Conservation (phyloP, 768 basidiomycete species). For the Rhizopogon vesiculosus region DNA sequence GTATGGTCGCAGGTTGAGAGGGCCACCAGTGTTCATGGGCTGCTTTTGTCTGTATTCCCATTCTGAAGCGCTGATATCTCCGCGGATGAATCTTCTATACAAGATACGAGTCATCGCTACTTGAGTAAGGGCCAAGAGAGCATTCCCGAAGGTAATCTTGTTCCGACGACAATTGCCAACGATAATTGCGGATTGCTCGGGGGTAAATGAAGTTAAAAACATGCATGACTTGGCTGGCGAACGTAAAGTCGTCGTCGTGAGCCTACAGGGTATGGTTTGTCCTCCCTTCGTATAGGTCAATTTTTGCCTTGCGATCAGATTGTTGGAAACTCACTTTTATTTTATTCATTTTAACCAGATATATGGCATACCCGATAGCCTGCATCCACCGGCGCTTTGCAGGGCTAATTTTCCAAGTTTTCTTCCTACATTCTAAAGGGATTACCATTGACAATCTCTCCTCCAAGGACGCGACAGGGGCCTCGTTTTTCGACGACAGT, state of each 20-base stretch:
- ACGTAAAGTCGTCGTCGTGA: constrained; percentile 29
- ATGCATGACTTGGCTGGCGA: constrained; percentile 33
- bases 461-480: constrained; percentile 22
- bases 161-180: constrained; percentile 35
- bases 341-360: constrained; percentile 26
- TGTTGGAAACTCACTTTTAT: constrained; percentile 27
- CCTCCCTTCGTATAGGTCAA: constrained; percentile 39
- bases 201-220: constrained; percentile 20
- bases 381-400: constrained; percentile 41
- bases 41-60: constrained; percentile 48
- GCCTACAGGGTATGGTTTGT: constrained; percentile 46
- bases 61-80: constrained; percentile 44
- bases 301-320: neutral
- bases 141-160: constrained; percentile 47
- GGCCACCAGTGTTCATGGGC: constrained; percentile 44
- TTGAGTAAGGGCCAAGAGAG: constrained; percentile 45
- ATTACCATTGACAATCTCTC: constrained; percentile 38
- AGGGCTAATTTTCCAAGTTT: constrained; percentile 24
- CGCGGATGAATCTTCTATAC: constrained; percentile 39
- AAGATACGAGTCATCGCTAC: constrained; percentile 49
- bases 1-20: constrained; percentile 46
- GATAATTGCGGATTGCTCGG: constrained; percentile 26
- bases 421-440: constrained; percentile 33
- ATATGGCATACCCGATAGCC: constrained; percentile 37
- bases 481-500: constrained; percentile 16